These are phyloP conservation scores for Allomyces macrogynus DNA, from an alignment of 192 early-diverging fungal species.

Conservation along the genomic window DNA sequence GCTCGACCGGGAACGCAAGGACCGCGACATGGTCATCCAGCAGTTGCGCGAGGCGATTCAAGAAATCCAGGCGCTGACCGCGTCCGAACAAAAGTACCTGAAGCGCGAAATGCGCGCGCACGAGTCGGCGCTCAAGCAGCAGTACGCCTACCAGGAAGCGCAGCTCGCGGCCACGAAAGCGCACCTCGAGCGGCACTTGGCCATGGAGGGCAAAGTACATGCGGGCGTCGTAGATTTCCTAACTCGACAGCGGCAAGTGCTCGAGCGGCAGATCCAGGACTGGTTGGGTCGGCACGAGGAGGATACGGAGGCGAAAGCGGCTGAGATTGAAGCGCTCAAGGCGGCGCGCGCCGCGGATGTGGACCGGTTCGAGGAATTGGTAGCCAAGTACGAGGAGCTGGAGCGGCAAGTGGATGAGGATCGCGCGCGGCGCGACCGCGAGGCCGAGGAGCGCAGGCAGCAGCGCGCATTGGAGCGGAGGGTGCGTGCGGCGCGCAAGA, in stretches of 20 bases:
- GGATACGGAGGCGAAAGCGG: constrained; percentile 32
- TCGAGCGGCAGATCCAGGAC: constrained; percentile 34
- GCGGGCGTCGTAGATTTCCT: constrained; percentile 31
- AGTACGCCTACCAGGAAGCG: constrained; percentile 18
- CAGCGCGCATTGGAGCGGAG: background rate
- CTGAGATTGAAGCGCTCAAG: constrained; percentile 29
- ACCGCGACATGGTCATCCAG: constrained; percentile 37
- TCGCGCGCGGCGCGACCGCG: constrained; percentile 10
- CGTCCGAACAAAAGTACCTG: constrained; percentile 37
- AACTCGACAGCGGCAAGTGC: constrained; percentile 17
- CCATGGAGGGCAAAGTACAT: constrained; percentile 26
- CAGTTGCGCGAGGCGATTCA: constrained; percentile 45
- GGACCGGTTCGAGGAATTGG: constrained; percentile 34
- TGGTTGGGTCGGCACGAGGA: constrained; percentile 43
- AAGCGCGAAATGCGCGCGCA: constrained; percentile 45
- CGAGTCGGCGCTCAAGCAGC: constrained; percentile 24
- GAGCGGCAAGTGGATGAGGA: constrained; percentile 36
- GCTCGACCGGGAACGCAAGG: constrained; percentile 30
- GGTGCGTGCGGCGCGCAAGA: background rate
- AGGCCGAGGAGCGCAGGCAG: constrained; percentile 19
- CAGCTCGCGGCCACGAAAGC: constrained; percentile 14
- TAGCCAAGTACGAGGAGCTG: constrained; percentile 26
- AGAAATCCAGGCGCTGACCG: constrained; percentile 36
- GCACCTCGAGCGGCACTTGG: constrained; percentile 14
- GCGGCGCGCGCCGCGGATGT: constrained; percentile 21